phyloP scores from a whole-genome alignment of 2,329 filamentous ascomycete genomes.

The Colletotrichum nymphaeae region DNA sequence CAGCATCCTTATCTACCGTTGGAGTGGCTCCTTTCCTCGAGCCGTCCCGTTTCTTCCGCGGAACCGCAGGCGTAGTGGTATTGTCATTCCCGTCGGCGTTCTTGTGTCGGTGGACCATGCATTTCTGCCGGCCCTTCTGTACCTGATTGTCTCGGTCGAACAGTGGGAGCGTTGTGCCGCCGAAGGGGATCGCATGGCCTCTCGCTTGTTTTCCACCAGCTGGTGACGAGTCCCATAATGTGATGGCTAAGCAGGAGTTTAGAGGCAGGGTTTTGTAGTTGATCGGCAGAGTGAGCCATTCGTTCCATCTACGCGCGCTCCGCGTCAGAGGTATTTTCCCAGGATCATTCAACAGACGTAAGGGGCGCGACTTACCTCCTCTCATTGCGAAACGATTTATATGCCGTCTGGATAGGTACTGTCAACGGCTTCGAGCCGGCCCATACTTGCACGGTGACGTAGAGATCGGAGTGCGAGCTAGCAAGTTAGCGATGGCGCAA shows the following conservation, averaged over 20 bases:
- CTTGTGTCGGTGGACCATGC: constrained; percentile 83
- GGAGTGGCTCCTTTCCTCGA: constrained; percentile 61
- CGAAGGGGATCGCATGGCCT: constrained; percentile 88
- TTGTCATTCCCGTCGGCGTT: constrained; percentile 87
- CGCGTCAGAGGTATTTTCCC: constrained; percentile 20
- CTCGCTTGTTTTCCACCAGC: constrained; percentile 76
- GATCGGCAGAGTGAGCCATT: constrained; percentile 92
- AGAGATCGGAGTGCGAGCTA: constrained; percentile 87
- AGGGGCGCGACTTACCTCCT: constrained; percentile 58
- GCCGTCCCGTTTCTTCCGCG: constrained; percentile 62
- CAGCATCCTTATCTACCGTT: constrained; percentile 74
- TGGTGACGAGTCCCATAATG: constrained; percentile 93
- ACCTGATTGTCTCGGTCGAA: constrained; percentile 94
- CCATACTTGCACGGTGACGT: constrained; percentile 93
- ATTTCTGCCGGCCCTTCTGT: constrained; percentile 93
- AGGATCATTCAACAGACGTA: not conserved
- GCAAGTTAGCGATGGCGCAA: constrained; percentile 41
- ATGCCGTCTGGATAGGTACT: constrained; percentile 90
- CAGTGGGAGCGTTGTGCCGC: constrained; percentile 90
- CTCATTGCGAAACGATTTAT: constrained; percentile 87
- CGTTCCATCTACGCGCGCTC: constrained; percentile 78
- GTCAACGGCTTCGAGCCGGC: constrained; percentile 95
- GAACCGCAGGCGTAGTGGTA: constrained; percentile 80
- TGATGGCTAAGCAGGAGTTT: constrained; percentile 88
- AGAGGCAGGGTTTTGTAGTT: constrained; percentile 84